Evolutionary conservation across 176 grass and related monocot species (phyloP).

Genomic region (Hordeum marinum): DNA sequence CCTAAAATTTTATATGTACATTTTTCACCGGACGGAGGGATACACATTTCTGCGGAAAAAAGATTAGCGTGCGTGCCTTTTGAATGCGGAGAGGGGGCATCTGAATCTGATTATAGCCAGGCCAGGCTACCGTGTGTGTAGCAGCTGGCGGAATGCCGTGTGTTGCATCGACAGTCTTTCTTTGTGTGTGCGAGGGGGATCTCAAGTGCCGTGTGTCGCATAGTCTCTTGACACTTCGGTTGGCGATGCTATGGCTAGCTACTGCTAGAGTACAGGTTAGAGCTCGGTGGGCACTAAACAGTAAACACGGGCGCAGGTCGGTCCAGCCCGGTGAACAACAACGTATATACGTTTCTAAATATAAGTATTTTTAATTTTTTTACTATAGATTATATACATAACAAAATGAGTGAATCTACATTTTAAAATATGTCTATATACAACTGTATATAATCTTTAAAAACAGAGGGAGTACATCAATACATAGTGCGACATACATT

Average conservation of each 20-base stretch:
- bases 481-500: too few species aligned
- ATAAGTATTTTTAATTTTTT: too few species aligned
- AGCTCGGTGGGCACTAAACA: not conserved
- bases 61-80: not conserved
- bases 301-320: not conserved
- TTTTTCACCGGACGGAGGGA: too few species aligned
- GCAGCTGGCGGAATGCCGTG: conserved; percentile 3
- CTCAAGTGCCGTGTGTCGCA: not conserved
- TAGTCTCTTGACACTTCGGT: not conserved
- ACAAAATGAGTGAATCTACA: too few species aligned
- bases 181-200: not conserved
- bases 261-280: not conserved
- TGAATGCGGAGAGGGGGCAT: not conserved
- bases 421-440: too few species aligned
- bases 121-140: not conserved
- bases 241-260: not conserved
- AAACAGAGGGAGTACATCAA: too few species aligned
- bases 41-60: too few species aligned
- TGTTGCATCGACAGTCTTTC: not conserved
- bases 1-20: too few species aligned
- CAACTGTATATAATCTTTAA: too few species aligned
- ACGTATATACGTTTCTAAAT: too few species aligned
- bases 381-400: too few species aligned
- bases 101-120: not conserved
- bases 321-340: not conserved